Percentiles rank a stretch among this genome's conserved stretches.
phyloP scores from a whole-genome alignment of 192 early-diverging fungal genomes.

The Linnemannia exigua region DNA sequence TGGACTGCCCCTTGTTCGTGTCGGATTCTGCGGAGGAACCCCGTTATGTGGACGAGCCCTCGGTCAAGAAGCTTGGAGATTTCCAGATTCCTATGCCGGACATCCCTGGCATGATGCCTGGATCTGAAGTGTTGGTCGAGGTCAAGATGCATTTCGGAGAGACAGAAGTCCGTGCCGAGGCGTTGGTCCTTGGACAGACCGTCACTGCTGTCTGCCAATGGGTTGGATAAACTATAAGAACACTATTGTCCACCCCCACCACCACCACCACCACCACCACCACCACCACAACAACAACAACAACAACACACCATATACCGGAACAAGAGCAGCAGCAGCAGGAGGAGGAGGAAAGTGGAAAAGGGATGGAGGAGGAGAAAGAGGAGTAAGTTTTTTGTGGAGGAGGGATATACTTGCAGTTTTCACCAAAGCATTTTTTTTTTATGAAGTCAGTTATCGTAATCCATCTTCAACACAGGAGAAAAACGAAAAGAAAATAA shows the following conservation, averaged over 20 bases:
- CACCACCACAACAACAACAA: not conserved
- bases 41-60: slow-evolving; percentile 55
- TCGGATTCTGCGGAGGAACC: slow-evolving; percentile 51
- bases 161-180: slow-evolving; percentile 54
- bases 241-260: not conserved
- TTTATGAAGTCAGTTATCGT: not conserved
- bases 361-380: not conserved
- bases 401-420: not conserved
- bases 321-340: not conserved
- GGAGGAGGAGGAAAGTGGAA: not conserved
- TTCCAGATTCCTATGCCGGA: slow-evolving; percentile 58
- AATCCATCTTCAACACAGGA: not conserved
- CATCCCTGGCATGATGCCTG: slow-evolving; percentile 50
- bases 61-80: slow-evolving; percentile 55
- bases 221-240: slow-evolving; percentile 39
- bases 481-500: slow-evolving; percentile 7
- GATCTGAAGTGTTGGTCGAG: slow-evolving; percentile 52
- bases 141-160: slow-evolving; percentile 59
- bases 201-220: slow-evolving; percentile 65
- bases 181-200: slow-evolving; percentile 53
- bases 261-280: too few relatives aligned
- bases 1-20: slow-evolving; percentile 51
- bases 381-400: not conserved
- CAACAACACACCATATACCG: slow-evolving; percentile 12
- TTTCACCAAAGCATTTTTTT: not conserved